phyloP scores from a whole-genome alignment of 2,329 filamentous ascomycete genomes.

The Diplodia corticola region DNA sequence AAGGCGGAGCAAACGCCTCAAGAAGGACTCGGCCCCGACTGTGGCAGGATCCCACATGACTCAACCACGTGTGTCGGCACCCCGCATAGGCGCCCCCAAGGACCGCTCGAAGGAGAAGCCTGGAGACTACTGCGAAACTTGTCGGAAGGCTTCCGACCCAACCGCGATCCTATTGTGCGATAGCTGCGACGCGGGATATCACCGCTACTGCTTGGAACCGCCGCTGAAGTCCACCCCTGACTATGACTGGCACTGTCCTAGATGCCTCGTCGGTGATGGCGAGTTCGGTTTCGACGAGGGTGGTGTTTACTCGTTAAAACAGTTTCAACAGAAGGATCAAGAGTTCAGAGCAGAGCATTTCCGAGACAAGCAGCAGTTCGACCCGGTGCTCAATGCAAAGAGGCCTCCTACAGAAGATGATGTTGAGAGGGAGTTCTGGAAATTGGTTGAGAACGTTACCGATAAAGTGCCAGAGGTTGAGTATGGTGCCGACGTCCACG shows the following conservation, averaged over 20 bases:
- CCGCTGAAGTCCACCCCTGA: slow-evolving; percentile 75
- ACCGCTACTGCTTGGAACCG: slow-evolving; percentile 86
- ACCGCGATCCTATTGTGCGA: slow-evolving; percentile 78
- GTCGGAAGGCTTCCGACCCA: slow-evolving; percentile 74
- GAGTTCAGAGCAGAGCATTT: slow-evolving; percentile 96
- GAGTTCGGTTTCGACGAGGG: slow-evolving; percentile 98
- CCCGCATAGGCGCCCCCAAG: slow-evolving; percentile 44
- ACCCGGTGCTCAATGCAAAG: slow-evolving; percentile 77
- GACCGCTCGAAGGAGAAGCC: slow-evolving; percentile 58
- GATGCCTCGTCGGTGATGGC: slow-evolving; percentile 91
- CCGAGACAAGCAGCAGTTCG: slow-evolving; percentile 83
- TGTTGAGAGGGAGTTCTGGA: slow-evolving; percentile 95
- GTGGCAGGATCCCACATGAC: slow-evolving; percentile 98
- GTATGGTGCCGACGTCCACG: slow-evolving; percentile 97
- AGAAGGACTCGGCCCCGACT: slow-evolving; percentile 74
- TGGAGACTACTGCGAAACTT: slow-evolving; percentile 75
- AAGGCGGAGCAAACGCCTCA: slow-evolving; percentile 87
- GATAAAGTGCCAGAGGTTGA: slow-evolving; percentile 91
- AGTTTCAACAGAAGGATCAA: slow-evolving; percentile 94
- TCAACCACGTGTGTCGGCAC: slow-evolving; percentile 76
- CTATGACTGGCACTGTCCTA: slow-evolving; percentile 91
- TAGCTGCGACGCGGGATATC: slow-evolving; percentile 86
- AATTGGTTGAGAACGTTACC: slow-evolving; percentile 86
- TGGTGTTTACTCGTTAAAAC: slow-evolving; percentile 88
- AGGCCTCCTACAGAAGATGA: slow-evolving; percentile 89